A percentile compares a stretch with the other conserved stretches of the same genome.
These are phyloP conservation scores for Ophiosphaerella herpotricha DNA, from an alignment of 2,329 filamentous ascomycete genomes.

Conservation along the genomic window DNA sequence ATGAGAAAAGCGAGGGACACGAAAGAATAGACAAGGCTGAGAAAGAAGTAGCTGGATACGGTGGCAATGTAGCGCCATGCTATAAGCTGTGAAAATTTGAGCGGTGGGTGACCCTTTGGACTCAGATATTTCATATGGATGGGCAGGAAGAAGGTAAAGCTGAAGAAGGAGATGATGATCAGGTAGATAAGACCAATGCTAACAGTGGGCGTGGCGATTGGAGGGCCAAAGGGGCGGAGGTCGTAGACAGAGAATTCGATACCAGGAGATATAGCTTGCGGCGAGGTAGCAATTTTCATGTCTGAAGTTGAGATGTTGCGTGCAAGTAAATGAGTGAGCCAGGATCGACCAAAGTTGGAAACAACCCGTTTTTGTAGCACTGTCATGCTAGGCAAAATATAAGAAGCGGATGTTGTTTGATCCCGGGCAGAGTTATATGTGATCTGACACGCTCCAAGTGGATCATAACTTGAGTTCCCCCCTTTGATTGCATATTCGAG, in stretches of 20 bases:
- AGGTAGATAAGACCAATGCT: conserved; percentile 68
- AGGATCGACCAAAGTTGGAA: conserved; percentile 54
- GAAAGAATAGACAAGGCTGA: conserved; percentile 65
- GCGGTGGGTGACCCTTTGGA: conserved; percentile 59
- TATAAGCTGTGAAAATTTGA: conserved; percentile 63
- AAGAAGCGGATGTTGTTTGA: conserved; percentile 56
- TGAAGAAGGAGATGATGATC: conserved; percentile 70
- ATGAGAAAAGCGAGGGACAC: conserved; percentile 67
- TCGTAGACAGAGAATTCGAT: conserved; percentile 62
- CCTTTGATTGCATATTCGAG: conserved; percentile 58
- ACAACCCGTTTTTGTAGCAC: conserved; percentile 52
- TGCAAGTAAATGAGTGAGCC: conserved; percentile 40
- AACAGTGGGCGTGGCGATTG: conserved; percentile 60
- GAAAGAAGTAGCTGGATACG: conserved; percentile 62
- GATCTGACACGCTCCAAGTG: conserved; percentile 61
- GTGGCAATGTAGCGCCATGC: conserved; percentile 63
- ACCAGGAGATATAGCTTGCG: conserved; percentile 60
- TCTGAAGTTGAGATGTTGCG: conserved; percentile 29
- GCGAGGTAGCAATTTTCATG: conserved; percentile 49
- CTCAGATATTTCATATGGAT: conserved; percentile 64
- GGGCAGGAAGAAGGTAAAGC: conserved; percentile 66
- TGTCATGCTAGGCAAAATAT: conserved; percentile 58
- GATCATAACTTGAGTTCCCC: conserved; percentile 65
- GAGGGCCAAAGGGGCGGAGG: conserved; percentile 63
- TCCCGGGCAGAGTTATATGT: conserved; percentile 63